phyloP scores from a whole-genome alignment of 441 rosid species.

The Jatropha podagrica region DNA sequence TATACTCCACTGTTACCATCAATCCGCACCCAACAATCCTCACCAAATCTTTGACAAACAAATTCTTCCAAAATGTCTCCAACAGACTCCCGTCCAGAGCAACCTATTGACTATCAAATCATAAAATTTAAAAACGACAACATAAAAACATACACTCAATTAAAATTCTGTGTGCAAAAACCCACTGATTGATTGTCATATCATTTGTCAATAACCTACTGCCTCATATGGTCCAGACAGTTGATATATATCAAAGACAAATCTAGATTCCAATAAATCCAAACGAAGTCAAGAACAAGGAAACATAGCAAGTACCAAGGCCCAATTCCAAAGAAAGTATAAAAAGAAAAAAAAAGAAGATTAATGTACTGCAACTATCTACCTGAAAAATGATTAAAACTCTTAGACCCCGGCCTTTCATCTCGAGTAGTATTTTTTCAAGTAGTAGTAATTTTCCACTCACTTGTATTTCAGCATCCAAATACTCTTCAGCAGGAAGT shows the following conservation, averaged over 20 bases:
- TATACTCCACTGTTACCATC: slow-evolving; percentile 27
- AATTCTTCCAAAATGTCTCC: slow-evolving; percentile 51
- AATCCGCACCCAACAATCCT: slow-evolving; percentile 40
- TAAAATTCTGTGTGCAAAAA: background rate
- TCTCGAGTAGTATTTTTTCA: slow-evolving; percentile 38
- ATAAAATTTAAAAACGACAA: background rate
- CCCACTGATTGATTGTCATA: background rate
- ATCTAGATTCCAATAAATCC: background rate
- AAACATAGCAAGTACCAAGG: background rate
- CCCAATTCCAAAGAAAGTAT: background rate
- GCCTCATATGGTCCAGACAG: background rate
- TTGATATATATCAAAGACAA: background rate
- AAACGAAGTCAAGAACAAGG: background rate
- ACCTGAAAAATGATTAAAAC: slow-evolving; percentile 46
- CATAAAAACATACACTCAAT: background rate
- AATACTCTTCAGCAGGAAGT: slow-evolving; percentile 15
- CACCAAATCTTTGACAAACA: slow-evolving; percentile 45
- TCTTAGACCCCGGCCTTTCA: slow-evolving; percentile 34
- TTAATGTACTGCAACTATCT: background rate
- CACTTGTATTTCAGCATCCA: slow-evolving; percentile 42
- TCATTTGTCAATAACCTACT: background rate
- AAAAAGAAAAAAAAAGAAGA: background rate
- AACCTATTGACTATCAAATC: slow-evolving; percentile 34
- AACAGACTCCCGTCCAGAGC: slow-evolving; percentile 28
- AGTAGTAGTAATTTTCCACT: slow-evolving; percentile 48